Evolutionary conservation across 176 grass and related monocot genomes (phyloP).

Genomic region (Triticum dicoccoides): DNA sequence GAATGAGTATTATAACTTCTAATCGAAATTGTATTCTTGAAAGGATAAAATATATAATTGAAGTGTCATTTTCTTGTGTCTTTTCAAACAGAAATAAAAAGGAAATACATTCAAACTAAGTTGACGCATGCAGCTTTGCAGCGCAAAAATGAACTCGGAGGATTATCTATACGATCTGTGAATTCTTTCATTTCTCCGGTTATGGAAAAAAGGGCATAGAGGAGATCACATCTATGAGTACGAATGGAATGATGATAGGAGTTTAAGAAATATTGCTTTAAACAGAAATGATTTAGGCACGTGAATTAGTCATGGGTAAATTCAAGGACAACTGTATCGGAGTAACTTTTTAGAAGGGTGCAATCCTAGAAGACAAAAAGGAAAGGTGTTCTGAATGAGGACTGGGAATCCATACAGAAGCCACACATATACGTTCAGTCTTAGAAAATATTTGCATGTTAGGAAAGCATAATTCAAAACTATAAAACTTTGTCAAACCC

Average conservation of each 20-base stretch:
- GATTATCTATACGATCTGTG: not conserved
- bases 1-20: not conserved
- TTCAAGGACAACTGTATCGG: not conserved
- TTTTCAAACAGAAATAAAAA: conserved; percentile 11
- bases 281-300: not conserved
- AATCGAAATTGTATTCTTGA: not conserved
- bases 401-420: conserved; percentile 11
- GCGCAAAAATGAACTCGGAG: not conserved
- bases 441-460: conserved; percentile 19
- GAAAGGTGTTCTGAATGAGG: not conserved
- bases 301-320: not conserved
- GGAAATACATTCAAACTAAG: not conserved
- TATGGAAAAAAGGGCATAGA: not conserved
- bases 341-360: conserved; percentile 6
- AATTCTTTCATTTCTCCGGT: not conserved
- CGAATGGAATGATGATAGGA: not conserved
- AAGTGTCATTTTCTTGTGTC: not conserved
- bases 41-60: not conserved
- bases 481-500: not conserved
- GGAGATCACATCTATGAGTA: not conserved
- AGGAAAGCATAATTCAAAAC: not conserved
- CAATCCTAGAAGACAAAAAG: not conserved
- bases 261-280: not conserved
- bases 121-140: not conserved
- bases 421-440: not conserved